Evolutionary conservation across 2,329 filamentous ascomycete species (phyloP), one percentile per base, ranked within the genome.

Genomic region (Cordyceps farinosa): DNA sequence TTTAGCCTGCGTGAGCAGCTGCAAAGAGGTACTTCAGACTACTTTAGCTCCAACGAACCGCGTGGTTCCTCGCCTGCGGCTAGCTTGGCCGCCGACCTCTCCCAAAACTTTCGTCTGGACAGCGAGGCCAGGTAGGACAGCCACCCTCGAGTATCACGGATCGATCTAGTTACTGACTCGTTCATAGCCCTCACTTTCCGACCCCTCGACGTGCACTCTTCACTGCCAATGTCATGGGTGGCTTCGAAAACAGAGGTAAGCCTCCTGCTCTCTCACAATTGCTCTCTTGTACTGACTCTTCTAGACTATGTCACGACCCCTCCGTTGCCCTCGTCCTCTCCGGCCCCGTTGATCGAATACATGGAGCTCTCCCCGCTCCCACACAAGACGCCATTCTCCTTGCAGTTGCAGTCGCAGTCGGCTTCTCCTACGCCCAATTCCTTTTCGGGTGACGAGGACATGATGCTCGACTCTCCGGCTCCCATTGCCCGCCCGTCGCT

Each of bases 311-410:
- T 91, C 70, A 96, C 90, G 42, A 97, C 93, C 44, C 92, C 95
- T 64, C 91, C 92, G 50, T 81, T 96, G 59, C 88, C 78, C 3
- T 90, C 91, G 1, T 97, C 93, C 7, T 96, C 94, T 51, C 92
- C 93, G 7, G 86, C 85, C 62, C 84, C 84, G 42, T 77, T 82
- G 61, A 84, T 85, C 65, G 92, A 97, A 74, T 82, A 87, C 62
- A 97, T 98, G 92, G 93, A 98, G 72, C 88, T 97, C 75, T 97
- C 94, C 51, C 94, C 95, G 45, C 79, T 98, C 47, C 93, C 92
- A 65, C 92, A 97, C 80, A 97, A 97, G 80, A 80, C 84, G 36
- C 84, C 90, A 13, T 92, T 87, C 71, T 77, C 82, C 77, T 75
- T 82, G 36, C 83, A 89, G 68, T 80, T 82, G 36, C 83, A 89